phyloP scores from a whole-genome alignment of 75 land plant species.

The Selaginella tamariscina region DNA sequence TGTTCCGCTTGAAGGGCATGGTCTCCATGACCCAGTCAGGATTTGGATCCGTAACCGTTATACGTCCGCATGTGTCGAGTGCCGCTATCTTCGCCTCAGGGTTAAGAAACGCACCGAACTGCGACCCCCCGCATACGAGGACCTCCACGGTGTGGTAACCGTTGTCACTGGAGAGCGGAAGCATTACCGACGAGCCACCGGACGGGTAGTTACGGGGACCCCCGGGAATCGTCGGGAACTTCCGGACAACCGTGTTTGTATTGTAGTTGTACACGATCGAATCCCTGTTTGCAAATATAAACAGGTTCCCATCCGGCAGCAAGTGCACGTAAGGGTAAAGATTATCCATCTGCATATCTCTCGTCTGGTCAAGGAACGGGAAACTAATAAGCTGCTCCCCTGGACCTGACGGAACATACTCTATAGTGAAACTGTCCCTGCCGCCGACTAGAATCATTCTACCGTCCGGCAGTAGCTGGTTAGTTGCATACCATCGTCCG shows the following conservation, averaged over 20 bases:
- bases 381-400: background rate
- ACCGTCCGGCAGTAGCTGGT: constrained; percentile 32
- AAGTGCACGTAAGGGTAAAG: constrained; percentile 45
- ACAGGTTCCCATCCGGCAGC: constrained; percentile 34
- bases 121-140: constrained; percentile 40
- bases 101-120: background rate
- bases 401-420: constrained; percentile 27
- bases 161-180: constrained; percentile 23
- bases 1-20: constrained; percentile 14
- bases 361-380: constrained; percentile 38
- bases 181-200: constrained; percentile 34
- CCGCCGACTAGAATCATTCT: constrained; percentile 34
- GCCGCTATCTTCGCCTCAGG: constrained; percentile 5
- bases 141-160: constrained; percentile 20
- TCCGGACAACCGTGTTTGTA: constrained; percentile 18
- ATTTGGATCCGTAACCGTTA: background rate
- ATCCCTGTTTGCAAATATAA: constrained; percentile 34
- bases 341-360: constrained; percentile 32
- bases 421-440: constrained; percentile 19
- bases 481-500: constrained; percentile 38
- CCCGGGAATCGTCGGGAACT: constrained; percentile 26
- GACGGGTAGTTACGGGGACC: constrained; percentile 40
- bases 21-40: constrained; percentile 16
- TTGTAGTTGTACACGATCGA: constrained; percentile 28
- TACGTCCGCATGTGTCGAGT: background rate